phyloP scores from a whole-genome alignment of 352 stramenopile species.

The Phytophthora lateralis region DNA sequence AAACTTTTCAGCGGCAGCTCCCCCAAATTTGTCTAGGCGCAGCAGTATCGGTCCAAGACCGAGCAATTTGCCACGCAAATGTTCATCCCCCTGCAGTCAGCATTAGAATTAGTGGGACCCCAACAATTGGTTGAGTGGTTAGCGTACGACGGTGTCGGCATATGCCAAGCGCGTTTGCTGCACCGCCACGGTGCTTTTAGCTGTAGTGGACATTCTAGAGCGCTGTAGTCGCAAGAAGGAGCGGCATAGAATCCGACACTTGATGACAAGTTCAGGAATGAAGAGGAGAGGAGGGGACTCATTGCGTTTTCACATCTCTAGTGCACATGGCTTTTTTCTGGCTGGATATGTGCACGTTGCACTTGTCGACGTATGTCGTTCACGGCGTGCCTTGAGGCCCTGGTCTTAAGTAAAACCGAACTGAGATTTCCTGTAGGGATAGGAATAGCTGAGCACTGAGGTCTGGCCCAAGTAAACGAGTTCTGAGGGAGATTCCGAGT shows the following conservation, averaged over 20 bases:
- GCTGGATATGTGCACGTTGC: conserved; percentile 1
- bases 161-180: conserved; percentile 49
- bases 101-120: background rate
- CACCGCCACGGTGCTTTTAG: conserved; percentile 11
- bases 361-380: conserved; percentile 18
- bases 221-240: conserved; percentile 1
- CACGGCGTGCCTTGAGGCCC: too few relatives aligned
- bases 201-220: conserved; percentile 7
- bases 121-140: too few relatives aligned
- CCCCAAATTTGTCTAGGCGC: conserved; percentile 51
- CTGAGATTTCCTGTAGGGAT: too few relatives aligned
- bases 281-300: background rate
- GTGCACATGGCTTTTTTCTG: conserved; percentile 12
- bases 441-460: too few relatives aligned
- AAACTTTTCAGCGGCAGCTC: conserved; percentile 44
- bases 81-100: conserved; percentile 43
- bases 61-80: conserved; percentile 52
- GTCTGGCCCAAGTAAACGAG: too few relatives aligned
- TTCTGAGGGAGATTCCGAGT: too few relatives aligned
- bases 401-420: too few relatives aligned
- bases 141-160: conserved; percentile 51
- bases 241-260: background rate
- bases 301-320: conserved; percentile 21
- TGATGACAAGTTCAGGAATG: conserved; percentile 22
- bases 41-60: conserved; percentile 57